Conservation (phyloP, 345 rosid species). For the Eucalyptus brandiana region DNA sequence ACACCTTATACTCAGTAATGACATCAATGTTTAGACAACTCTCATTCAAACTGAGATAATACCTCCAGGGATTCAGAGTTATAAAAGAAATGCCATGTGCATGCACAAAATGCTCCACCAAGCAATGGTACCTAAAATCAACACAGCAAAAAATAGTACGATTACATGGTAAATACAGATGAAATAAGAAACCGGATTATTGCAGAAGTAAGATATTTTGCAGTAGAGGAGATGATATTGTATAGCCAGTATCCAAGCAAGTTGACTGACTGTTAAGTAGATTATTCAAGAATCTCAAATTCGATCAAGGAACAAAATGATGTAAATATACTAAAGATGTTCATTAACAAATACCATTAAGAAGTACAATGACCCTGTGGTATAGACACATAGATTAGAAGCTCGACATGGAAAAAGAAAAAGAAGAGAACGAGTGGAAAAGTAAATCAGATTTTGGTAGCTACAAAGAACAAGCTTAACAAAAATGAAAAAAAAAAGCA, state of each 20-base stretch:
- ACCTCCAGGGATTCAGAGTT: slow-evolving; percentile 93
- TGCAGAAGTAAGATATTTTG: background rate
- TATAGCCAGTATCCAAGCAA: background rate
- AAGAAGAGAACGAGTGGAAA: background rate
- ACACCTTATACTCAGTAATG: background rate
- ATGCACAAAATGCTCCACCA: slow-evolving; percentile 97
- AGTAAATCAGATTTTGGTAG: background rate
- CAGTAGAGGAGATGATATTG: background rate
- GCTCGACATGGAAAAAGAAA: background rate
- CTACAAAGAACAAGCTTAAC: background rate
- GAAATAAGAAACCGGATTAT: background rate
- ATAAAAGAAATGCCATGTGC: slow-evolving; percentile 98
- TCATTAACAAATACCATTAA: background rate
- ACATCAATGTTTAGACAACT: background rate
- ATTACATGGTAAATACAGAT: background rate
- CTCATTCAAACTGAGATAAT: background rate
- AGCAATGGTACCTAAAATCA: slow-evolving; percentile 65
- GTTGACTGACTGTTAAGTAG: background rate
- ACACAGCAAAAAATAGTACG: background rate
- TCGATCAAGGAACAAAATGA: background rate
- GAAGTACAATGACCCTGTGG: background rate
- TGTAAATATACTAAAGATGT: background rate
- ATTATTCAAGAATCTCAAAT: background rate
- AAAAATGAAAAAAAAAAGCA: background rate
- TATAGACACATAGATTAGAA: background rate